Evolutionary conservation across 345 rosid genomes (phyloP), one percentile per base, ranked within the genome.

Genomic region (Camelina sativa): DNA sequence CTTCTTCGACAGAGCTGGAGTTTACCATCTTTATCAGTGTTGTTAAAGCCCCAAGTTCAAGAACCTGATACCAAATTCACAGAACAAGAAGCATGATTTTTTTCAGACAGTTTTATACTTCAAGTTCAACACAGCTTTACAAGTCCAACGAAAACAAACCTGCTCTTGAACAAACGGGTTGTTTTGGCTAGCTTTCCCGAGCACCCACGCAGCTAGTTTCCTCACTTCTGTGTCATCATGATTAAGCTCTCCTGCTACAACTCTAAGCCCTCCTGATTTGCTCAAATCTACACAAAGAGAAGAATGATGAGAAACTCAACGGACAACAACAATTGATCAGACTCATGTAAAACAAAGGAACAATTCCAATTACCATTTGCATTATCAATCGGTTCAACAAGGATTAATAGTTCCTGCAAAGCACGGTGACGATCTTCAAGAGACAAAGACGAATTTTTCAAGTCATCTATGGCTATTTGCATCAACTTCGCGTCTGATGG

Each of bases 371-470:
- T 84, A 91, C 97, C 96, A 82, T 94, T 90, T 11, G 97, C 97
- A 81, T 95, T 95, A 85, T 95, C 97, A 4, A 90, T 84, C 35
- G 99, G 93, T 79, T 91, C 97, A 54, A 91, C 99, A 41, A 95
- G 97, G 59, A 86, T 47, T 73, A 90, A 77, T 74, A 95, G 92
- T 72, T 95, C 99, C 46, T 87, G 83, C 69, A 95, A 76, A 16
- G 97, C 97, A 69, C 97, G 91, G 64, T 83, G 83, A 64, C 75
- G 92, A 80, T 89, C 93, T 67, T 87, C 91, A 73, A 90, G 81
- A 75, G 97, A 76, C 76, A 87, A 68, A 43, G 93, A 84, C 11
- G 89, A 82, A 63, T 90, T 91, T 13, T 84, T 90, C 81, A 95
- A 82, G 81, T 95, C 99, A 67, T 80, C 78, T 25, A 95, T 40